Evolutionary conservation across 1,284 basidiomycete species (phyloP).

Genomic region (Peniophora sp.): DNA sequence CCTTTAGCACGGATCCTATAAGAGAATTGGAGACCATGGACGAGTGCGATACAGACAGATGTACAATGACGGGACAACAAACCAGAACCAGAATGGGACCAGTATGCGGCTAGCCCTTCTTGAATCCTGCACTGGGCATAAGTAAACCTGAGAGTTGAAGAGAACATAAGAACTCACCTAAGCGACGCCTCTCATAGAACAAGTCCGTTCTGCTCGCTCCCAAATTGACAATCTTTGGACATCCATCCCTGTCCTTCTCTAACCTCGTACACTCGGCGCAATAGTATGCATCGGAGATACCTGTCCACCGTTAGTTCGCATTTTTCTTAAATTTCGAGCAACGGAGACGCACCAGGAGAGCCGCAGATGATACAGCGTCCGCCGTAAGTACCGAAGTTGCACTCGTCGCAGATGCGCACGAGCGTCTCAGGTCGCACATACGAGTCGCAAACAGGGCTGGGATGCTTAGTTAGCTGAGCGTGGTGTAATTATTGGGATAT

Average conservation of each 20-base stretch:
- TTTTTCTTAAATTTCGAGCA: neutral
- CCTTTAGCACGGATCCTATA: no score
- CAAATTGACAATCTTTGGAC: slow-evolving; percentile 97
- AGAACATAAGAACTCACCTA: slow-evolving; percentile 41
- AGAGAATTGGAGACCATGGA: no score
- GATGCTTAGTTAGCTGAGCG: neutral
- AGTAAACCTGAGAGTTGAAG: neutral
- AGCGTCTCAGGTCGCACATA: slow-evolving; percentile 98
- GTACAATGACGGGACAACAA: no score
- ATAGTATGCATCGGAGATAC: slow-evolving; percentile 96
- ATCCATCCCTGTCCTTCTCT: slow-evolving; percentile 97
- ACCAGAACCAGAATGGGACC: no score
- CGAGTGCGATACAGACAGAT: no score
- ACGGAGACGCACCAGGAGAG: slow-evolving; percentile 62
- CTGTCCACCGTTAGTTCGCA: slow-evolving; percentile 28
- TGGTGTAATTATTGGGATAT: neutral
- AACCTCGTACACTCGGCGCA: slow-evolving; percentile 94
- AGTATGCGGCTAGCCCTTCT: slow-evolving; percentile 53
- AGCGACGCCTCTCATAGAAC: slow-evolving; percentile 80
- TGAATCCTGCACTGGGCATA: slow-evolving; percentile 47
- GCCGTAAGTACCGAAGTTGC: slow-evolving; percentile 97
- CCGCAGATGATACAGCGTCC: slow-evolving; percentile 97
- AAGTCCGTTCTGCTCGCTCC: slow-evolving; percentile 85
- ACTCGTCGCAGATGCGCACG: slow-evolving; percentile 98
- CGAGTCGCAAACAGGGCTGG: slow-evolving; percentile 96